phyloP scores from a whole-genome alignment of 768 basidiomycete species.

The Boletus sp. region DNA sequence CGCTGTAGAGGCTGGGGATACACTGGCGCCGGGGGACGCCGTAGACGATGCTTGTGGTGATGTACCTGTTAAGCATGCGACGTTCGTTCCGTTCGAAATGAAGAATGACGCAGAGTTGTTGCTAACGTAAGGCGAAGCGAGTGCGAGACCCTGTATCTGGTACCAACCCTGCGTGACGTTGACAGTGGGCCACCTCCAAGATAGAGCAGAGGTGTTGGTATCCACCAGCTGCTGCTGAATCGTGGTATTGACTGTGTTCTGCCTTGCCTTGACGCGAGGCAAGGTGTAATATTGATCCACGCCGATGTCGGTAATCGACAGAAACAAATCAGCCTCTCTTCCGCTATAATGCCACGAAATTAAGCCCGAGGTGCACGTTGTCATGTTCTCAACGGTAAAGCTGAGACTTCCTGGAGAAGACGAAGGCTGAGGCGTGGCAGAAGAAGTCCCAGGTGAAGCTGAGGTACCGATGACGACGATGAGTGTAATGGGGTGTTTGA shows the following conservation, averaged over 20 bases:
- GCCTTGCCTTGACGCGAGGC: constrained; percentile 3
- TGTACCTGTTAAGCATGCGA: constrained; percentile 31
- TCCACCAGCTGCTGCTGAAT: constrained; percentile 28
- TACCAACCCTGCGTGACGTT: constrained; percentile 52
- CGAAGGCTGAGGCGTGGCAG: constrained; percentile 15
- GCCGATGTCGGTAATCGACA: constrained; percentile 42
- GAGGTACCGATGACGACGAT: constrained; percentile 5
- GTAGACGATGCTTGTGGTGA: constrained; percentile 14
- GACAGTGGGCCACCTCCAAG: constrained; percentile 47
- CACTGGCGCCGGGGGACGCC: constrained; percentile 2
- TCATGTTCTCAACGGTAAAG: constrained; percentile 32
- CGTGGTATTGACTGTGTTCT: neutral
- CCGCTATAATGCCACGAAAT: constrained; percentile 44
- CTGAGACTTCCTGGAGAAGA: constrained; percentile 15
- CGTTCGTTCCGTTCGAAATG: constrained; percentile 37
- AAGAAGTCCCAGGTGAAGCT: constrained; percentile 9
- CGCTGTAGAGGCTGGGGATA: constrained; percentile 19
- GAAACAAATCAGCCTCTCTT: constrained; percentile 23
- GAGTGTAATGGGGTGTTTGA: neutral
- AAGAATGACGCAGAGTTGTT: constrained; percentile 33
- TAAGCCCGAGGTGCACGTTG: constrained; percentile 32
- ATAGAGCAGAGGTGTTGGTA: constrained; percentile 20
- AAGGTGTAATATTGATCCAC: constrained; percentile 29
- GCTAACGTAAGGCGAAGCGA: neutral
- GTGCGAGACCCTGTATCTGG: constrained; percentile 24